Evolutionary conservation across 257 asterid species (phyloP), one percentile per base, ranked within the genome.

Genomic region (Leptodermis oblonga): DNA sequence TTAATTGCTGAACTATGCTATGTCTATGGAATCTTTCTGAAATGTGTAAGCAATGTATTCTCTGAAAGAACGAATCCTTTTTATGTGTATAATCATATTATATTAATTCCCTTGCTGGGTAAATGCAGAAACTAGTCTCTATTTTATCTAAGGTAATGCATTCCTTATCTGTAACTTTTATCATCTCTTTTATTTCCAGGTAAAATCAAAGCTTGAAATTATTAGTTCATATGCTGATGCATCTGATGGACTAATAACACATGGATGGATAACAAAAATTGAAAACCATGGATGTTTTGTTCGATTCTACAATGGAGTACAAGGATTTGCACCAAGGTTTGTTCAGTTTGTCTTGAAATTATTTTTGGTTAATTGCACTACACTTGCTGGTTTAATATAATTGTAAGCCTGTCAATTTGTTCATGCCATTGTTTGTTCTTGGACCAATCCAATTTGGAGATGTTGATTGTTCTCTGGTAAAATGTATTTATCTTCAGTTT

Each of bases 251-350:
- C 76, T 94, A 74, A 77, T 85, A 72, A 86, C 97, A 66, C 99
- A 94, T 76, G 97, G 99, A 76, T 94, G 99, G 99, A 94, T 94
- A 71, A 87, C 96, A 42, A 94, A 89, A 81, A 89, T 89, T 61
- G 99, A 94, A 77, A 83, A 81, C 43, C 96, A 89, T 78, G 99
- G 99, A 76, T 94, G 99, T 80, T 94, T 94, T 81, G 97, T 94
- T 78, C 95, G 94, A 73, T 94, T 94, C 71, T 94, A 89, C 86
- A 94, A 94, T 71, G 99, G 99, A 54, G 96, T 91, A 59, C 96
- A 87, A 78, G 99, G 97, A 79, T 87, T 91, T 84, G 93, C 89
- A 37, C 87, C 97, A 39, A 86, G 99, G 99, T 91, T 72, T 53
- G 86, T 65, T 64, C 67, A 64, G 26, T 55, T 28, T 53, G 30